These are phyloP conservation scores for Nannochloropsis oceanica DNA, from an alignment of 108 stramenopile genomes.

Conservation along the genomic window DNA sequence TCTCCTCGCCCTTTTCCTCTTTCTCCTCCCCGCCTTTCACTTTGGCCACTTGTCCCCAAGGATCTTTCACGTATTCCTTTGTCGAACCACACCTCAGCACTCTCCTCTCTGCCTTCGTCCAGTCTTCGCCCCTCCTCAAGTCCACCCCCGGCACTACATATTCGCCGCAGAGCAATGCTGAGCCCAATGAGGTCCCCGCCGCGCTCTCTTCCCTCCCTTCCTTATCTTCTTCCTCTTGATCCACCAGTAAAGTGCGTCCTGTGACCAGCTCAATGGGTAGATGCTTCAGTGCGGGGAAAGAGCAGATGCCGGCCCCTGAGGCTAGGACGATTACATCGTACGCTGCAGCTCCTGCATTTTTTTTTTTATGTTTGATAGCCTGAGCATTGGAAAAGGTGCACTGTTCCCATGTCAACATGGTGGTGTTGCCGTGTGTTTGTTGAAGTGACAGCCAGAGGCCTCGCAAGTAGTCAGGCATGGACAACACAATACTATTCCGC, in stretches of 20 bases:
- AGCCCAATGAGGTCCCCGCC: neutral
- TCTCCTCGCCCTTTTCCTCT: neutral
- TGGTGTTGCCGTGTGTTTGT: neutral
- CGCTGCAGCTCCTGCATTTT: constrained; percentile 2
- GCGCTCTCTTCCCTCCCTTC: neutral
- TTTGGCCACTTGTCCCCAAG: neutral
- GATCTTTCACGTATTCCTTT: neutral
- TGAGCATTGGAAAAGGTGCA: neutral
- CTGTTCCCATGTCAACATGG: neutral
- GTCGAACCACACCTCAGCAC: neutral
- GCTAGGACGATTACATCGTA: constrained; percentile 30
- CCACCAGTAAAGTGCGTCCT: neutral
- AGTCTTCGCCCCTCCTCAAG: neutral
- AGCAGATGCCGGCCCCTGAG: constrained; percentile 14
- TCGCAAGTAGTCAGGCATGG: neutral
- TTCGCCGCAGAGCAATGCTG: neutral
- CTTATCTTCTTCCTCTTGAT: neutral
- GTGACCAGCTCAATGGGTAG: neutral
- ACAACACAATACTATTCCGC: neutral
- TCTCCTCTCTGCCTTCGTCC: neutral
- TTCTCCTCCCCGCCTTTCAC: neutral
- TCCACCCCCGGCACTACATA: constrained; percentile 3
- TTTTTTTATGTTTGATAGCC: neutral
- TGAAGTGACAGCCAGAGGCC: neutral
- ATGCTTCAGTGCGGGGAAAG: constrained; percentile 15